Conservation (phyloP, 169 alveolate species). For the Eimeria falciformis region DNA sequence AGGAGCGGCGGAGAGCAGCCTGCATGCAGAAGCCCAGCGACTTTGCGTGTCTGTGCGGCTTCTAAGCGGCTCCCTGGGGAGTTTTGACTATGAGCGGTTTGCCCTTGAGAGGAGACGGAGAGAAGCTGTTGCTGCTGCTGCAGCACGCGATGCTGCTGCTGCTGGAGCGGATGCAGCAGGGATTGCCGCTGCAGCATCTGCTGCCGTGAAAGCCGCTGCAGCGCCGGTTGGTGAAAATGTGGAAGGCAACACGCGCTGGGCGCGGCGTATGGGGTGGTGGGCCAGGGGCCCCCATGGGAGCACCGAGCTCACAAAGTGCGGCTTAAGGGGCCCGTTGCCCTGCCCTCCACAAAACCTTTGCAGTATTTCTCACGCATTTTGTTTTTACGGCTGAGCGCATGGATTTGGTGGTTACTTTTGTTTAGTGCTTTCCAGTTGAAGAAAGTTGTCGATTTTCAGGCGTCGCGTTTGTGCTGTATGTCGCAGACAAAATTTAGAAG, state of each 20-base stretch:
- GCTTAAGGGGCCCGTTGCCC: background rate
- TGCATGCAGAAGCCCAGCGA: slow-evolving; percentile 64
- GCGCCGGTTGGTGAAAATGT: slow-evolving; percentile 7
- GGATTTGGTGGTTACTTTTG: background rate
- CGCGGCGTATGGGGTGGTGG: slow-evolving; percentile 56
- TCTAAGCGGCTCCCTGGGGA: slow-evolving; percentile 42
- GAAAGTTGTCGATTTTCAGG: too few relatives aligned
- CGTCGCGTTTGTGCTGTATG: too few relatives aligned
- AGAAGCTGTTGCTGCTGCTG: slow-evolving; percentile 27
- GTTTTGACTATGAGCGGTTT: slow-evolving; percentile 48
- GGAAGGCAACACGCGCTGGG: slow-evolving; percentile 56
- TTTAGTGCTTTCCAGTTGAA: too few relatives aligned
- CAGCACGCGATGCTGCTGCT: slow-evolving; percentile 41
- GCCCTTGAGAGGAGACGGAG: slow-evolving; percentile 45
- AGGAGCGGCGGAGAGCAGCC: slow-evolving; percentile 79
- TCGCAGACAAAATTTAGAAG: slow-evolving; percentile 80
- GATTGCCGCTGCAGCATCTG: slow-evolving; percentile 46
- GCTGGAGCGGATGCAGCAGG: background rate
- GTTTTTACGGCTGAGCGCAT: background rate
- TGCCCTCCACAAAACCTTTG: background rate
- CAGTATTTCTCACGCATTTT: background rate
- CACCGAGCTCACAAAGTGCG: slow-evolving; percentile 12
- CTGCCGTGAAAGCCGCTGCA: slow-evolving; percentile 35
- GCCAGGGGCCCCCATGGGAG: slow-evolving; percentile 21
- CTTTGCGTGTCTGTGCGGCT: slow-evolving; percentile 46